Evolutionary conservation across 2,329 filamentous ascomycete genomes (phyloP).

Genomic region (Sordariomycetes sp.): DNA sequence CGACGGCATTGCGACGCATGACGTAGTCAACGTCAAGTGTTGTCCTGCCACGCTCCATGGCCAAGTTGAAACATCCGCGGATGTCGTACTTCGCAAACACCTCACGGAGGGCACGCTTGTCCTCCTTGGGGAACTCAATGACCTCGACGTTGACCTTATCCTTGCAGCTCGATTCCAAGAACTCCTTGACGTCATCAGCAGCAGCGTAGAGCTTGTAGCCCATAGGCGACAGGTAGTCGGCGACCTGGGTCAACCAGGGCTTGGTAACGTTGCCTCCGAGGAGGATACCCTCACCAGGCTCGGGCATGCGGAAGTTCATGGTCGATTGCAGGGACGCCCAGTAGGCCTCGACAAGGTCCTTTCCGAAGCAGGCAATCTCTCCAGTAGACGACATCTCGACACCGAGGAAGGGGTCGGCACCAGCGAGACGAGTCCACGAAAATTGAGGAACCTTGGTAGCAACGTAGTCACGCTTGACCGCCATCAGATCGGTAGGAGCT

Average conservation of each 20-base stretch:
- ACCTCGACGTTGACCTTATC: conserved; percentile 67
- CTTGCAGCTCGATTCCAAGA: conserved; percentile 66
- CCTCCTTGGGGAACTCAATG: conserved; percentile 92
- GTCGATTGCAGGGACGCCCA: conserved; percentile 93
- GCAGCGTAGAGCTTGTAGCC: conserved; percentile 93
- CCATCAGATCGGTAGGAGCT: conserved; percentile 80
- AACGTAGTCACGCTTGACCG: conserved; percentile 78
- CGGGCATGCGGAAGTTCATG: conserved; percentile 98
- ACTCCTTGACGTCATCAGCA: conserved; percentile 69
- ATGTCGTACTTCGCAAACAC: conserved; percentile 98
- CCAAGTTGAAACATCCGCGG: conserved; percentile 90
- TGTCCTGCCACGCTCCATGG: conserved; percentile 73
- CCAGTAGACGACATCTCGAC: conserved; percentile 97
- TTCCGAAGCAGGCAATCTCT: conserved; percentile 98
- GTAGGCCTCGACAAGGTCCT: conserved; percentile 92
- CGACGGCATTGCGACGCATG: conserved; percentile 95
- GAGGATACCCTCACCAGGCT: conserved; percentile 89
- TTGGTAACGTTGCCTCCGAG: conserved; percentile 77
- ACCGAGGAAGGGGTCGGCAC: conserved; percentile 93
- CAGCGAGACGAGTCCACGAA: conserved; percentile 95
- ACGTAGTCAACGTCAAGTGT: conserved; percentile 92
- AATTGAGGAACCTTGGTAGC: conserved; percentile 98
- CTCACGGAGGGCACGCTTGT: conserved; percentile 89
- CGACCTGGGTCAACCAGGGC: conserved; percentile 65
- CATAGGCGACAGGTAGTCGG: conserved; percentile 79